Conservation (phyloP, 2,329 filamentous ascomycete genomes). For the Fusarium sp. region DNA sequence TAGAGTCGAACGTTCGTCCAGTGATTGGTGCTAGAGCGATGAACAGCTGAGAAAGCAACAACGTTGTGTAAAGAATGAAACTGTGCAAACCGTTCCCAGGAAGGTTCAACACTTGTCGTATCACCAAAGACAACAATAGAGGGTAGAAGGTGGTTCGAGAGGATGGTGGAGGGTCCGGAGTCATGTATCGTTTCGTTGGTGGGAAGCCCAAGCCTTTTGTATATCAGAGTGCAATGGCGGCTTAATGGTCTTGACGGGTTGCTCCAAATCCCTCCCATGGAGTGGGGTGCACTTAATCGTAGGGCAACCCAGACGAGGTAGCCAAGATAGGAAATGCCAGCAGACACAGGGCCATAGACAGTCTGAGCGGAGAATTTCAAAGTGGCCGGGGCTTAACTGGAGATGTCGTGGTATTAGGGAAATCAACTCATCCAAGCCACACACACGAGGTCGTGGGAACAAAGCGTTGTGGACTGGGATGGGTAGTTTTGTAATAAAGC, state of each 20-base stretch:
- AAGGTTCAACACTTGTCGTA: slow-evolving; percentile 18
- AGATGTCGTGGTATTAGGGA: slow-evolving; percentile 44
- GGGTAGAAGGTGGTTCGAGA: slow-evolving; percentile 17
- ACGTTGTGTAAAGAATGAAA: slow-evolving; percentile 31
- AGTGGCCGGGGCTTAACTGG: slow-evolving; percentile 44
- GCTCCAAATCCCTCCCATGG: slow-evolving; percentile 34
- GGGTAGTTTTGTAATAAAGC: slow-evolving; percentile 39
- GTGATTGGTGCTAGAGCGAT: slow-evolving; percentile 3
- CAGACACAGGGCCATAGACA: slow-evolving; percentile 42
- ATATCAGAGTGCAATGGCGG: slow-evolving; percentile 46
- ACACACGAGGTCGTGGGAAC: slow-evolving; percentile 42
- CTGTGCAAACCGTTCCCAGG: slow-evolving; percentile 8
- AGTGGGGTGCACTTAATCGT: slow-evolving; percentile 42
- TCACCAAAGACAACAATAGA: slow-evolving; percentile 13
- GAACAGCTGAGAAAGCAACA: slow-evolving; percentile 14
- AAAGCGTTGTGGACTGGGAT: slow-evolving; percentile 42
- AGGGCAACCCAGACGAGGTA: slow-evolving; percentile 51
- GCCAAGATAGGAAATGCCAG: slow-evolving; percentile 55
- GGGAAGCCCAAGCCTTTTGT: slow-evolving; percentile 48
- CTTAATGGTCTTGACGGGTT: slow-evolving; percentile 42
- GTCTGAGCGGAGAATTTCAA: slow-evolving; percentile 46
- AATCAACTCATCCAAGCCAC: slow-evolving; percentile 46
- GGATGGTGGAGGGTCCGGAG: slow-evolving; percentile 23
- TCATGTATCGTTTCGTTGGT: slow-evolving; percentile 30
- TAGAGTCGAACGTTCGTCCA: slow-evolving; percentile 11